Base-by-base conservation (phyloP, 1,284 basidiomycete genomes). In the Trichosporon sp. region DNA sequence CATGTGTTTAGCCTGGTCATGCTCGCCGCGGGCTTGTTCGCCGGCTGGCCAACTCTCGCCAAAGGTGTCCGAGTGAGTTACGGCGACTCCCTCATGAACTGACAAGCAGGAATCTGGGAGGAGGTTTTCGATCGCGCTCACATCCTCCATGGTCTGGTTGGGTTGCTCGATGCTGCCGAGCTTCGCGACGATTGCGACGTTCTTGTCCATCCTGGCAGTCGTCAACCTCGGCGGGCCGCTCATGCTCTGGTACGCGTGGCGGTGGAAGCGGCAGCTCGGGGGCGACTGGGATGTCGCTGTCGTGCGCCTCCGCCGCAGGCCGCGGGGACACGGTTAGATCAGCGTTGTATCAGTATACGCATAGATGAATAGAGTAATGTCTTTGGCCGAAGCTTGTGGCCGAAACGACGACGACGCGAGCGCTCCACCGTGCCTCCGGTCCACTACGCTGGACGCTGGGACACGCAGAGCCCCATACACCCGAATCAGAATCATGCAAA, bases 1-100 rank as follows among this genome's bases (percentile, higher is more conserved):
- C 89, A 93, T 51, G 95, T 98, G 21, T 99, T 98, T 80, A 90
- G 92, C 27, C 87, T 99, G 62, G 88, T 95, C 76, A 85, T 97
- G 64, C 91, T 95, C 80, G 89, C 95, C 42, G 89, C 95, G 62
- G 88, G 92, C 75, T 84, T 90, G 25, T 96, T 97, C 83, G 91
- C 92, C 12, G 85, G 95, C 62, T 93, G 93, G 80, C 94, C 94
- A 9, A 86, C 91, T 67, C 84, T 95, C 67, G 89, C 93, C 74
- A 90, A 89, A 78, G 89, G 90, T 62, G 84, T 95, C 62, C 88
- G 91, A 84, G 92, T 92, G 80, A 76, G 85, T 79, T 12, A 3
- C 15, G 21, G 12, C 7, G 6, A 2, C 18, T 12, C 13, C 9
- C 29, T 7, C 31, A 6, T 18, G 12, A 27, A 38, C 68, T 71